Evolutionary conservation across 2,329 filamentous ascomycete species (phyloP).

Genomic region (Passalora sequoiae): DNA sequence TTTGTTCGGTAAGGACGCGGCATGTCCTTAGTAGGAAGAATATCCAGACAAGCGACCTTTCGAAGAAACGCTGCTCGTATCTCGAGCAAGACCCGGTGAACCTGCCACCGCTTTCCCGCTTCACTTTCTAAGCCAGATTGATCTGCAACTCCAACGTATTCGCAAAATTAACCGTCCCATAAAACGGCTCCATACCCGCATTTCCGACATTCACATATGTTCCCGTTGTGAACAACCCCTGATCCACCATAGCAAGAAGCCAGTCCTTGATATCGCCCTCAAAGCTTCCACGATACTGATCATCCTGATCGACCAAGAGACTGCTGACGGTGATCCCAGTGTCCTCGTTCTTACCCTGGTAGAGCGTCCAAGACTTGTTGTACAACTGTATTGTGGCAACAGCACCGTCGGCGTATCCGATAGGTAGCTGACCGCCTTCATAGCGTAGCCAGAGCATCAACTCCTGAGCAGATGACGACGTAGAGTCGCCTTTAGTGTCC

Average conservation of each 20-base stretch:
- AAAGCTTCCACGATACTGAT: slow-evolving; percentile 38
- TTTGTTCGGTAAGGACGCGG: too few relatives aligned
- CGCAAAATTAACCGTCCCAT: slow-evolving; percentile 18
- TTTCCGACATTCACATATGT: slow-evolving; percentile 45
- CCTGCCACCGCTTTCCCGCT: not conserved
- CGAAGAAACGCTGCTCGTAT: too few relatives aligned
- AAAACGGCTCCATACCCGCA: slow-evolving; percentile 32
- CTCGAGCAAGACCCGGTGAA: not conserved
- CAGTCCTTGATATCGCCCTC: slow-evolving; percentile 41
- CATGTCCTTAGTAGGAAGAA: too few relatives aligned
- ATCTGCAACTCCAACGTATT: slow-evolving; percentile 17
- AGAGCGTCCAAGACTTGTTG: slow-evolving; percentile 40
- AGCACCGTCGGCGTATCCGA: slow-evolving; percentile 37
- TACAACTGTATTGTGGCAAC: slow-evolving; percentile 37
- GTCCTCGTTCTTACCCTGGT: slow-evolving; percentile 40
- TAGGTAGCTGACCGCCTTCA: slow-evolving; percentile 43
- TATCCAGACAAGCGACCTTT: too few relatives aligned
- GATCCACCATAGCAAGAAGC: slow-evolving; percentile 36
- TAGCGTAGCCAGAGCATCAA: slow-evolving; percentile 46
- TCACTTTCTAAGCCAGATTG: slow-evolving; percentile 6
- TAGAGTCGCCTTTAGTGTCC: slow-evolving; percentile 41
- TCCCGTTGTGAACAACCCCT: slow-evolving; percentile 35
- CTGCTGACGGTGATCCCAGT: slow-evolving; percentile 42
- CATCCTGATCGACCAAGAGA: slow-evolving; percentile 33
- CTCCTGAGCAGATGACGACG: slow-evolving; percentile 38